Conservation (phyloP, 495 filamentous ascomycete species). For the Friedmanniomyces simplex region DNA sequence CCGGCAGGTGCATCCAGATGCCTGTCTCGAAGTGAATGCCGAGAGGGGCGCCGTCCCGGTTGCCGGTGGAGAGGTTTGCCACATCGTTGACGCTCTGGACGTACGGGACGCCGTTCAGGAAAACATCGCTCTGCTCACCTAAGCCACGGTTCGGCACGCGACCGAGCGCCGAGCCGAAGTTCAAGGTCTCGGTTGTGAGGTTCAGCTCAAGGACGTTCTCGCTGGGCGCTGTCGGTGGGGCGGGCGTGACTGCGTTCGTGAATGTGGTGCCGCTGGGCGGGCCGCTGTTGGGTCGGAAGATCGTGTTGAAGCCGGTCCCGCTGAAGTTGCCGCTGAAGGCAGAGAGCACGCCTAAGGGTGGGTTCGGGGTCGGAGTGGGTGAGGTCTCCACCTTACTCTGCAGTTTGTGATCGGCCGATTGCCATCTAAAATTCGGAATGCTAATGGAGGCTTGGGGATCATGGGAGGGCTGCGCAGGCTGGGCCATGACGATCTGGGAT, state of each 20-base stretch:
- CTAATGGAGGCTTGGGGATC: not conserved
- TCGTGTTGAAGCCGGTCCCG: conserved; percentile 18
- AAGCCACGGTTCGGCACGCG: conserved; percentile 19
- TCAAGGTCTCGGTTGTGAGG: conserved; percentile 14
- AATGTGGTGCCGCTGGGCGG: conserved; percentile 2
- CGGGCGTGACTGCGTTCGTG: conserved; percentile 4
- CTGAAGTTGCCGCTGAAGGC: conserved; percentile 8
- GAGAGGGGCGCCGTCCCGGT: not conserved
- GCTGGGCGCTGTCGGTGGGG: not conserved
- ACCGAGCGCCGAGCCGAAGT: conserved; percentile 10
- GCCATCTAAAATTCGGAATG: not conserved
- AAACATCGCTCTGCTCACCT: conserved; percentile 8
- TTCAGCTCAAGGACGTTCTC: conserved; percentile 19
- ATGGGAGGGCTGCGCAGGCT: not conserved
- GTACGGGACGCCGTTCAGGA: conserved; percentile 19
- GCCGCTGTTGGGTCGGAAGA: conserved; percentile 16
- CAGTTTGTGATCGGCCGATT: not conserved
- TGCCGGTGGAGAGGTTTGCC: conserved; percentile 13
- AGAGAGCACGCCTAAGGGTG: conserved; percentile 4
- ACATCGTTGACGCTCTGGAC: conserved; percentile 14
- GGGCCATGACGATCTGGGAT: not conserved
- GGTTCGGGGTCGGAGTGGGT: not conserved
- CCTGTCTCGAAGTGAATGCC: conserved; percentile 20
- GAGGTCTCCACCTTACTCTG: not conserved
- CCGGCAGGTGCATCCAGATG: conserved; percentile 14